phyloP scores from a whole-genome alignment of 352 stramenopile genomes.

The Pythium chondricola region DNA sequence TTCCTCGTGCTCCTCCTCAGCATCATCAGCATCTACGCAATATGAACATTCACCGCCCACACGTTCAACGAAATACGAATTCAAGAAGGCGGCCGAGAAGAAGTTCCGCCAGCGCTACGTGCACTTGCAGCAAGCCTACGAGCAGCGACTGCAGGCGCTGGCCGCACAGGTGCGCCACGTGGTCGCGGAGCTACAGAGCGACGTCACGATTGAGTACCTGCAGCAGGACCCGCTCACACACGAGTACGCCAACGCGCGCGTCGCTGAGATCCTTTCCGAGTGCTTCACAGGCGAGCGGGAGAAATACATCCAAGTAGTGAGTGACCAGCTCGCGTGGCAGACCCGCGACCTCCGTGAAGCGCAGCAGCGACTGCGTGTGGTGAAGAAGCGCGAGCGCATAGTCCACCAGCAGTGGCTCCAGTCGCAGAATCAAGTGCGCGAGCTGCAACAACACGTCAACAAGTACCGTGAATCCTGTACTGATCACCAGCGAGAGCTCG shows the following conservation, averaged over 20 bases:
- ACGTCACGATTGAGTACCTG: slow-evolving; percentile 55
- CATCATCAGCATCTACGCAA: no score
- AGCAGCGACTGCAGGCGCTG: slow-evolving; percentile 57
- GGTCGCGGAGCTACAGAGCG: slow-evolving; percentile 45
- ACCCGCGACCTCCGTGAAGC: slow-evolving; percentile 51
- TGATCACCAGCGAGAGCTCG: slow-evolving; percentile 29
- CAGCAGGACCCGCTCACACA: slow-evolving; percentile 57
- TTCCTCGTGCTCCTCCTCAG: no score
- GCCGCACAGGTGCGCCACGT: slow-evolving; percentile 41
- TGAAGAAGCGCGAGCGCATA: slow-evolving; percentile 32
- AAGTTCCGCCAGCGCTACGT: slow-evolving; percentile 69
- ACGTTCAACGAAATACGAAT: no score
- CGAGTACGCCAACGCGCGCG: slow-evolving; percentile 50
- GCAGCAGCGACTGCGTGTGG: slow-evolving; percentile 34
- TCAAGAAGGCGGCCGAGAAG: slow-evolving; percentile 54
- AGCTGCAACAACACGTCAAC: slow-evolving; percentile 37
- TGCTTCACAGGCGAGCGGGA: slow-evolving; percentile 64
- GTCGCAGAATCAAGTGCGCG: slow-evolving; percentile 32
- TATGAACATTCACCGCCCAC: no score
- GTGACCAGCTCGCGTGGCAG: slow-evolving; percentile 65
- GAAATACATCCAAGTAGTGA: slow-evolving; percentile 66
- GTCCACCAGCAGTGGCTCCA: slow-evolving; percentile 38
- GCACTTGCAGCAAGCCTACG: slow-evolving; percentile 63
- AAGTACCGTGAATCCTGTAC: slow-evolving; percentile 34
- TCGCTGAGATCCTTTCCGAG: slow-evolving; percentile 64